Conservation (phyloP, 495 filamentous ascomycete genomes). For the Trichocladium antarcticum region DNA sequence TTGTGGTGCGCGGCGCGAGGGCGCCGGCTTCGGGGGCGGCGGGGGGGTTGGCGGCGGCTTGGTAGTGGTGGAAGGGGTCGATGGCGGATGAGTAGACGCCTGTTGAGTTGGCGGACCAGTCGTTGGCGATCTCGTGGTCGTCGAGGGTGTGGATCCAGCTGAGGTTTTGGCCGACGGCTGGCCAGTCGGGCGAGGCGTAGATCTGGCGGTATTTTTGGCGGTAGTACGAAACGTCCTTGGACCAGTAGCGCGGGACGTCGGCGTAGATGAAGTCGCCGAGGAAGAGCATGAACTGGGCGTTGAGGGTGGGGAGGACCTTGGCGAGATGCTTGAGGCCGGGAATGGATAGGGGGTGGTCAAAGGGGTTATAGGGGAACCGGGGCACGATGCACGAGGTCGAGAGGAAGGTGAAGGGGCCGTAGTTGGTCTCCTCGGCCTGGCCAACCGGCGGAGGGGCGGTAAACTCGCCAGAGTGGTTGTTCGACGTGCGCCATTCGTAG, state of each 20-base stretch:
- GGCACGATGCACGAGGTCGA: conserved; percentile 86
- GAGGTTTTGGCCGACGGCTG: conserved; percentile 51
- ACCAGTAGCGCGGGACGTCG: conserved; percentile 75
- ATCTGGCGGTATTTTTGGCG: conserved; percentile 85
- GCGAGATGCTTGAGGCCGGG: conserved; percentile 64
- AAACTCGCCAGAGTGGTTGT: conserved; percentile 64
- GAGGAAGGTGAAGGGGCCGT: conserved; percentile 68
- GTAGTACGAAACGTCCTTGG: conserved; percentile 60
- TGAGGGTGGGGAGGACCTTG: conserved; percentile 49
- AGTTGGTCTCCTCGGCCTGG: conserved; percentile 41
- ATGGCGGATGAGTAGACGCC: conserved; percentile 61
- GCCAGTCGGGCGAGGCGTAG: conserved; percentile 88
- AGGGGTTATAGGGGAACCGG: conserved; percentile 74
- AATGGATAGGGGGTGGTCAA: conserved; percentile 70
- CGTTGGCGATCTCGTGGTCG: conserved; percentile 91
- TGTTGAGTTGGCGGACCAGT: conserved; percentile 68
- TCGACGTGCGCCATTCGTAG: conserved; percentile 75
- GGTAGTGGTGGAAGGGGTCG: conserved; percentile 83
- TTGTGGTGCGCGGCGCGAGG: conserved; percentile 20
- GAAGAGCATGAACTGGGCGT: conserved; percentile 89
- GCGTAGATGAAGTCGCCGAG: conserved; percentile 98
- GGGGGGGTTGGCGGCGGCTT: conserved; percentile 74
- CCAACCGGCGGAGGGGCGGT: conserved; percentile 59
- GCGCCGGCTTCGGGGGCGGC: conserved; percentile 34
- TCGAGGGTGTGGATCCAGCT: conserved; percentile 95